These are phyloP conservation scores for Macrophomina tecta DNA, from an alignment of 2,329 filamentous ascomycete species.

Conservation along the genomic window DNA sequence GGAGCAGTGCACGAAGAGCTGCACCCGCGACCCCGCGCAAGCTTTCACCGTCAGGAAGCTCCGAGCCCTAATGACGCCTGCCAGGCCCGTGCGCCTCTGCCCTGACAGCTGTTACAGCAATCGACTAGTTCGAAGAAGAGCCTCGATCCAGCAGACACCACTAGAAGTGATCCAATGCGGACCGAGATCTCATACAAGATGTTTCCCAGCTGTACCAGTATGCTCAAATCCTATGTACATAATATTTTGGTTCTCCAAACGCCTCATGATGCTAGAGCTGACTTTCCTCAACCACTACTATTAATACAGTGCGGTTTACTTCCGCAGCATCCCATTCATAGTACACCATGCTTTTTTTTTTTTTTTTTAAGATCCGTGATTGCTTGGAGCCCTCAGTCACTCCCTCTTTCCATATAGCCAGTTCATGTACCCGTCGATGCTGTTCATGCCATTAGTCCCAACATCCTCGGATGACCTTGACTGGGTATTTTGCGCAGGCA, in stretches of 20 bases:
- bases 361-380: not conserved
- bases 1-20: not conserved
- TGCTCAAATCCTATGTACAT: not conserved
- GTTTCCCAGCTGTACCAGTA: too few species aligned
- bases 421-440: conserved; percentile 18
- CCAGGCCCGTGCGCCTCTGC: not conserved
- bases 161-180: too few species aligned
- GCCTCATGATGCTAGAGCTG: not conserved
- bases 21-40: conserved; percentile 13
- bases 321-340: not conserved
- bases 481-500: not conserved
- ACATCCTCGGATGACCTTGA: not conserved
- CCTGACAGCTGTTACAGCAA: not conserved
- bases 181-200: too few species aligned
- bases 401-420: conserved; percentile 17
- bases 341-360: not conserved
- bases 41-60: not conserved
- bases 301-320: not conserved
- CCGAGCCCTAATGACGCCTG: not conserved
- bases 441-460: not conserved
- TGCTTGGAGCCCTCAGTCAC: not conserved
- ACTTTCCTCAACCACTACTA: not conserved
- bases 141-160: too few species aligned
- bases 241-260: not conserved
- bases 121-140: too few species aligned